A percentile compares a stretch with the other conserved stretches of the same genome.
These are phyloP conservation scores for Penicillium sp. DNA, from an alignment of 2,329 filamentous ascomycete genomes.

Conservation along the genomic window DNA sequence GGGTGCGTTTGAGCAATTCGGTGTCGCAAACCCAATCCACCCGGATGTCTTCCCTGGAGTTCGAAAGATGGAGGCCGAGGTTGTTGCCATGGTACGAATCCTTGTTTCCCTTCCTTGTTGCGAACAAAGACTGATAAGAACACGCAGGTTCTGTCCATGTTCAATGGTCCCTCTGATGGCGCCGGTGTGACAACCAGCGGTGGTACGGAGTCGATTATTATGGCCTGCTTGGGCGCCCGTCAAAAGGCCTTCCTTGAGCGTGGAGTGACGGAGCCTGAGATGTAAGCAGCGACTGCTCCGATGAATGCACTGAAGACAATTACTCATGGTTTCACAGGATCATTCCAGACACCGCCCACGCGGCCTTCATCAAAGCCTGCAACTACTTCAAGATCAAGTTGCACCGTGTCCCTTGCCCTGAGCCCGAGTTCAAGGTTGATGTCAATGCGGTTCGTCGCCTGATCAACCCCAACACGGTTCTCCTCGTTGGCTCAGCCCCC, in stretches of 20 bases:
- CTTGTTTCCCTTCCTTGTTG: neutral
- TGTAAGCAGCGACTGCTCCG: constrained; percentile 51
- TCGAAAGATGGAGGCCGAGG: constrained; percentile 97
- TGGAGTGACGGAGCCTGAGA: constrained; percentile 86
- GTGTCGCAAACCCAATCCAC: constrained; percentile 92
- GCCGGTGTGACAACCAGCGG: constrained; percentile 88
- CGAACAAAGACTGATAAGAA: neutral
- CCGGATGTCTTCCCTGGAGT: constrained; percentile 97
- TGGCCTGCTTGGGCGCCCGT: constrained; percentile 85
- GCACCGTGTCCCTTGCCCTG: constrained; percentile 80
- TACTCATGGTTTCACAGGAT: constrained; percentile 54
- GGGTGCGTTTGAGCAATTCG: constrained; percentile 89
- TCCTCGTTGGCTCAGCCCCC: constrained; percentile 89
- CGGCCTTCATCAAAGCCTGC: constrained; percentile 90
- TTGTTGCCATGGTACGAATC: constrained; percentile 81
- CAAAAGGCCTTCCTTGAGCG: constrained; percentile 84
- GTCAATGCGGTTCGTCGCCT: constrained; percentile 70
- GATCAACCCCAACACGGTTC: constrained; percentile 87
- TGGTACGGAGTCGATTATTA: constrained; percentile 92
- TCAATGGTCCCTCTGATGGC: constrained; percentile 78
- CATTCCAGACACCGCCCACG: constrained; percentile 87
- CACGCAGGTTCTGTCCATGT: constrained; percentile 61
- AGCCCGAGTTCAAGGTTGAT: constrained; percentile 78
- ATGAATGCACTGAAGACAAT: neutral
- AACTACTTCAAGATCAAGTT: constrained; percentile 96